Base-by-base conservation (phyloP, 1,284 basidiomycete genomes). In the Ganoderma leucocontextum region DNA sequence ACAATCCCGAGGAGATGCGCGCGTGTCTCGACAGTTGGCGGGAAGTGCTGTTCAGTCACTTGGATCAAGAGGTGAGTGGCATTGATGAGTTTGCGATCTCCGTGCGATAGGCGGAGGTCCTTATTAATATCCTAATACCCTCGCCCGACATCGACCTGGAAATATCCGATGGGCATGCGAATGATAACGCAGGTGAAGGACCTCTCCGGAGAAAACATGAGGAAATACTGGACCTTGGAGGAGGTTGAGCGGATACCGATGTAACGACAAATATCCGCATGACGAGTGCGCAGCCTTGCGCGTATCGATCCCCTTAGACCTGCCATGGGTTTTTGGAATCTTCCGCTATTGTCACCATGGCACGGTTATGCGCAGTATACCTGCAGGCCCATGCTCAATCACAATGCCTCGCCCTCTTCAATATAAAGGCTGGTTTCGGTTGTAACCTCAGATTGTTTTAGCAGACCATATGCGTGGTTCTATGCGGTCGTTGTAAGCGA, bases 41-140 rank as follows among this genome's bases (percentile, higher is more conserved):
- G 44, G 87, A 87, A 36, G 87, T 90, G 8, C 79, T 93, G n/a
- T 91, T 91, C 79, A 78, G 75, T 29, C 91, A 92, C 78, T 81
- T 93, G 6, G 89, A 91, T 73, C 83, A 91, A 75, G 91, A 93
- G 81, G 90, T 89, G 69, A 29, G 70, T 41, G 10, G 39, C 17
- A n/a, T 60, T 22, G 57, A 52, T 41, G 39, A 52, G 67, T 35
- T 41, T 17, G 25, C 33, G 15, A 17, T 2, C 10, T 25, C 29
- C 15, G 52, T 33, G 52, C 13, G 52, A 8, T 55, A 22, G 47
- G 47, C 12, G 47, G 10, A 10, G 47, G 47, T 29, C 29, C 29
- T 29, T 49, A 25, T 25, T 22, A 47, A n/a, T 25, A 25, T 22
- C 22, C 47, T 25, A 9, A 29, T 29, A 29, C 29, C 29, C 29